Evolutionary conservation across 768 basidiomycete genomes (phyloP).

Genomic region (Serendipita indica): DNA sequence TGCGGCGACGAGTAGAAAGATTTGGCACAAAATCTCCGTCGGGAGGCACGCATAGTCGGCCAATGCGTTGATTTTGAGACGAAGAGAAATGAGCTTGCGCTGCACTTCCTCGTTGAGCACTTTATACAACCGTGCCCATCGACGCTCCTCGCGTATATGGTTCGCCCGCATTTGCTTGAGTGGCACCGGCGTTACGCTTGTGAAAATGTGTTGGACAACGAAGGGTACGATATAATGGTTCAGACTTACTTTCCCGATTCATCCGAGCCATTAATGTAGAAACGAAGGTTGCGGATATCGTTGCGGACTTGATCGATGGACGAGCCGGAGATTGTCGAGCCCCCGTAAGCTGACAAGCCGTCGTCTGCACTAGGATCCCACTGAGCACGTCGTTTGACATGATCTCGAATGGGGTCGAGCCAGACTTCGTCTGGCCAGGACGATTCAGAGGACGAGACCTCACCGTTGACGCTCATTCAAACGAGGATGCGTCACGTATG

Average conservation of each 20-base stretch:
- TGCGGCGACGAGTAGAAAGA: not conserved
- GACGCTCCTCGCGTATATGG: slow-evolving; percentile 4
- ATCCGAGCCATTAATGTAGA: not conserved
- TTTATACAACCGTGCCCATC: not conserved
- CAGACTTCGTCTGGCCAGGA: slow-evolving; percentile 6
- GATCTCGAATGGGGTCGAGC: slow-evolving; percentile 7
- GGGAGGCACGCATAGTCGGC: not conserved
- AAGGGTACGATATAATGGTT: not conserved
- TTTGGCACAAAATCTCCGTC: not conserved
- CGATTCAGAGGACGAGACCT: slow-evolving; percentile 3
- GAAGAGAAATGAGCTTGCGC: not conserved
- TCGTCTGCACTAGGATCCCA: not conserved
- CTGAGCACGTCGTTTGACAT: not conserved
- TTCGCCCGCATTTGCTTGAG: not conserved
- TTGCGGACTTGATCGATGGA: slow-evolving; percentile 1
- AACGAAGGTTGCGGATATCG: not conserved
- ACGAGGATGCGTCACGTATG: too few relatives aligned
- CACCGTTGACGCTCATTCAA: not conserved
- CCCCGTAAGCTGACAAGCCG: not conserved
- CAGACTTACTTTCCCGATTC: not conserved
- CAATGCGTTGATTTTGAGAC: slow-evolving; percentile 7
- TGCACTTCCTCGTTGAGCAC: slow-evolving; percentile 5
- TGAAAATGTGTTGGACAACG: not conserved
- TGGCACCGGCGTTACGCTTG: slow-evolving; percentile 3
- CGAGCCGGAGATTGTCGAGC: slow-evolving; percentile 3